These are phyloP conservation scores for Fusarium vanettenii DNA, from an alignment of 2,329 filamentous ascomycete species.

Conservation along the genomic window DNA sequence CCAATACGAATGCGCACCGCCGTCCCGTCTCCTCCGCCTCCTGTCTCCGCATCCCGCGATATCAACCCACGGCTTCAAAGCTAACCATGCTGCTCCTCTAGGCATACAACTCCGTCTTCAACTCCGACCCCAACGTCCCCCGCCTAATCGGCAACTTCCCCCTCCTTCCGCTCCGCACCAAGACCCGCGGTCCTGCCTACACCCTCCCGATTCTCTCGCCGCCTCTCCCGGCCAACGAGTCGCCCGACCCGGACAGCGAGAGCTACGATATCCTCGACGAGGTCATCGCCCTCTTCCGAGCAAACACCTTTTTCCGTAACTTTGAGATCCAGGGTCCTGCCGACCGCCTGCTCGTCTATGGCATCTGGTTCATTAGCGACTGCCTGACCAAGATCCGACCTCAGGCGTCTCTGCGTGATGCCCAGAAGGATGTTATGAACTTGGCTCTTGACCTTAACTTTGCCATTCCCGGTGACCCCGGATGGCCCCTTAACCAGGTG, in stretches of 20 bases:
- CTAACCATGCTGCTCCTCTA: conserved; percentile 53
- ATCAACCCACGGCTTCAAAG: conserved; percentile 15
- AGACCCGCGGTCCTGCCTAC: conserved; percentile 94
- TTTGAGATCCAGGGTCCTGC: conserved; percentile 98
- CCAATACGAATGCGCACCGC: not conserved
- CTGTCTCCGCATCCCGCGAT: conserved; percentile 27
- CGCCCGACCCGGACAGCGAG: conserved; percentile 85
- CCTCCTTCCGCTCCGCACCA: conserved; percentile 92
- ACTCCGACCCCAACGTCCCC: conserved; percentile 76
- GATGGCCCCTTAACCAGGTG: conserved; percentile 91
- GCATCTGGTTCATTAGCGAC: conserved; percentile 94
- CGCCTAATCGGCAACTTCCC: conserved; percentile 88
- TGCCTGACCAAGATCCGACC: conserved; percentile 90
- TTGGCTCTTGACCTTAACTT: conserved; percentile 93
- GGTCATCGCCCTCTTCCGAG: conserved; percentile 90
- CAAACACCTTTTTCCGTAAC: conserved; percentile 99
- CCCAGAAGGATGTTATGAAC: conserved; percentile 84
- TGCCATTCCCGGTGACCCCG: conserved; percentile 91
- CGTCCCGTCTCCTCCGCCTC: conserved; percentile 24
- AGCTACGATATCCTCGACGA: conserved; percentile 98
- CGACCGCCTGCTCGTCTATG: conserved; percentile 94
- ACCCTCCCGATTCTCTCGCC: conserved; percentile 74
- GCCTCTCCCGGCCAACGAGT: conserved; percentile 69
- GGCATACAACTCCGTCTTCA: conserved; percentile 99
- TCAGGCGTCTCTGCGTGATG: conserved; percentile 68